A percentile compares a stretch with the other conserved stretches of the same genome.
phyloP scores from a whole-genome alignment of 2,329 filamentous ascomycete species.

The Plenodomus tracheiphilus region DNA sequence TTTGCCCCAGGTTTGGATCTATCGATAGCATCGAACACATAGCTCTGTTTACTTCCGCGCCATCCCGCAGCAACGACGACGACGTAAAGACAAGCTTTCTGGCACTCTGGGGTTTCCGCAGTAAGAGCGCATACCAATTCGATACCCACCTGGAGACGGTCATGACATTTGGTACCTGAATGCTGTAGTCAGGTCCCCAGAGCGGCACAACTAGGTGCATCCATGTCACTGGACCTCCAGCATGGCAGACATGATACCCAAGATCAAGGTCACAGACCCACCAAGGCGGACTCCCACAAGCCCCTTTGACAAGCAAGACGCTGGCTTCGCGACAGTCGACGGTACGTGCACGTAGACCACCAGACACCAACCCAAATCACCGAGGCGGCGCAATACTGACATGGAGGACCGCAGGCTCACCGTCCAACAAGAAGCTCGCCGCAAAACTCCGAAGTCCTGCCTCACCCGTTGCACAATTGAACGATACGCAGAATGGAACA shows the following conservation, averaged over 20 bases:
- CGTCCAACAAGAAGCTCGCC: slow-evolving; percentile 32
- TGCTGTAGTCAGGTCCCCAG: slow-evolving; percentile 2
- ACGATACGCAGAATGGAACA: slow-evolving; percentile 24
- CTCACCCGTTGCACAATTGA: slow-evolving; percentile 17
- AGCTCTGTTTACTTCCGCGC: slow-evolving; percentile 18
- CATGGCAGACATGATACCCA: slow-evolving; percentile 47
- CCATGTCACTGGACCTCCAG: slow-evolving; percentile 18
- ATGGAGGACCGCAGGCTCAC: slow-evolving; percentile 17
- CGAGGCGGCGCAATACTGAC: slow-evolving; percentile 18
- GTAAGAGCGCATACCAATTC: background rate
- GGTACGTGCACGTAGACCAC: slow-evolving; percentile 24
- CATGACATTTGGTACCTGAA: background rate
- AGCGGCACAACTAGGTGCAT: slow-evolving; percentile 6
- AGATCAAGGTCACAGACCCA: slow-evolving; percentile 51
- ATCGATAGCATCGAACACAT: background rate
- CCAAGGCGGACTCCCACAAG: slow-evolving; percentile 36
- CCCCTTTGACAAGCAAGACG: slow-evolving; percentile 35
- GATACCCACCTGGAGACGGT: background rate
- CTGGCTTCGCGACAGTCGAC: slow-evolving; percentile 25
- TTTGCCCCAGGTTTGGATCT: too few relatives aligned
- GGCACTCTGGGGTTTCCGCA: background rate
- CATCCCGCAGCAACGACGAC: slow-evolving; percentile 13
- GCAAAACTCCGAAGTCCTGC: slow-evolving; percentile 32
- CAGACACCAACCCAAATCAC: background rate
- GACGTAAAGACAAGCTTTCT: background rate